Conservation (phyloP, 192 early-diverging fungal genomes). For the Haplosporangium gracile region DNA sequence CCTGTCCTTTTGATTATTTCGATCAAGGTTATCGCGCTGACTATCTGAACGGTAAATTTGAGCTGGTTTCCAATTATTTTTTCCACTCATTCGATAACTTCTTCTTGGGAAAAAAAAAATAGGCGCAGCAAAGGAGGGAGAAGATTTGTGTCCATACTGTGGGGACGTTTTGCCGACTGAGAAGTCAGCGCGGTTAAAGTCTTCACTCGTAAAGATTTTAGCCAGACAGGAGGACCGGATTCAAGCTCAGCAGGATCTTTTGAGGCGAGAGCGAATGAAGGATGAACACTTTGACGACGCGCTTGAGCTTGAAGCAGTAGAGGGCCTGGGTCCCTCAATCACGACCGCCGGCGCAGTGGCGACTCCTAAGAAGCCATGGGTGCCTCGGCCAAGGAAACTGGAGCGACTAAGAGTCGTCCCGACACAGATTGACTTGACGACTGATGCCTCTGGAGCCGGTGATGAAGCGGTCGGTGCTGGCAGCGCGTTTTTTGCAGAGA, state of each 20-base stretch:
- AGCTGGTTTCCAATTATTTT: not conserved
- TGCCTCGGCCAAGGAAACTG: constrained; percentile 16
- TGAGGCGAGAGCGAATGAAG: not conserved
- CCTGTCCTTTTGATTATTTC: too few species aligned
- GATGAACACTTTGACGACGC: not conserved
- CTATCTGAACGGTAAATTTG: too few species aligned
- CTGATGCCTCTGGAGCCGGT: not conserved
- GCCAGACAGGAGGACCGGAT: not conserved
- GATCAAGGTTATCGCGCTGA: too few species aligned
- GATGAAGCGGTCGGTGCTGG: not conserved
- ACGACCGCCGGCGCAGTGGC: not conserved
- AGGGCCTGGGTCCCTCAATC: not conserved
- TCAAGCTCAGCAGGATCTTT: constrained; percentile 3
- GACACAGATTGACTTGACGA: not conserved
- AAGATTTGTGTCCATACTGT: constrained; percentile 42
- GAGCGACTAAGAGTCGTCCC: not conserved
- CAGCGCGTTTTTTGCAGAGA: not conserved
- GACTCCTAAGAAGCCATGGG: not conserved
- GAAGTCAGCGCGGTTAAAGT: constrained; percentile 6
- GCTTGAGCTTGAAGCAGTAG: too few species aligned
- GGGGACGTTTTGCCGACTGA: constrained; percentile 22
- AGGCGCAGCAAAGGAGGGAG: not conserved
- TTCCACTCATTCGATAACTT: not conserved
- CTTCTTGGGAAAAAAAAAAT: not conserved
- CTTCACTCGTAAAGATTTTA: constrained; percentile 20